These are phyloP conservation scores for Protea cynaroides DNA, from an alignment of 164 flowering plant genomes.

Conservation along the genomic window DNA sequence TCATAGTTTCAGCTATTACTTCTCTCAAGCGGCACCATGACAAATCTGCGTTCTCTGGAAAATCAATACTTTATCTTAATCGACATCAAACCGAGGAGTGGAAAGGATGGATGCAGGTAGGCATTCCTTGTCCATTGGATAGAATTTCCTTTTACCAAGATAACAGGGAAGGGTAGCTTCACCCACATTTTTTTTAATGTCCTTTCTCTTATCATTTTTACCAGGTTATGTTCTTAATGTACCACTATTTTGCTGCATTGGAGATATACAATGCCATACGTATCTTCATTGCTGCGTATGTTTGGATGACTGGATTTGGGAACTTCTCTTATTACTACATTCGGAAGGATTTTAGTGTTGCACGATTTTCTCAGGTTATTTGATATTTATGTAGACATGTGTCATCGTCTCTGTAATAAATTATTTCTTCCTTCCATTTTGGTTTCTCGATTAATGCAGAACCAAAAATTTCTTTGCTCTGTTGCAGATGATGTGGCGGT, in stretches of 20 bases:
- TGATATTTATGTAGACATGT: neutral
- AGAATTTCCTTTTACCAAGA: too few species aligned
- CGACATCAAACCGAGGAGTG: constrained; percentile 99
- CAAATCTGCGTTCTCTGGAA: constrained; percentile 84
- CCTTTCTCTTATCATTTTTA: constrained; percentile 2
- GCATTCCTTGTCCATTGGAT: constrained; percentile 5
- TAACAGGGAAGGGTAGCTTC: too few species aligned
- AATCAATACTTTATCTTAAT: constrained; percentile 74
- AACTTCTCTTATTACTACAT: constrained; percentile 96
- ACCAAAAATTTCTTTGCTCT: neutral
- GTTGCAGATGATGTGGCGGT: constrained; percentile 99
- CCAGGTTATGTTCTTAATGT: constrained; percentile 94
- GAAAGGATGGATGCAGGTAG: constrained; percentile 99
- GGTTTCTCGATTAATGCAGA: neutral
- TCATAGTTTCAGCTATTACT: constrained; percentile 83
- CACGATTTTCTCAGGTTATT: constrained; percentile 87
- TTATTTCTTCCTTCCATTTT: neutral
- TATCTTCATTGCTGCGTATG: constrained; percentile 95
- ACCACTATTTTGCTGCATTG: constrained; percentile 95
- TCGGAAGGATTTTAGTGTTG: constrained; percentile 84
- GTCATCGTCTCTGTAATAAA: neutral
- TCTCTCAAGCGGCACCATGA: constrained; percentile 88
- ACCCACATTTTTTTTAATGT: neutral
- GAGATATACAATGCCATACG: constrained; percentile 98
- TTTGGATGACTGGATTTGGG: constrained; percentile 99